Percentiles rank a stretch among this genome's conserved stretches.
phyloP scores from a whole-genome alignment of 352 stramenopile species.

The Phytophthora citrophthora region DNA sequence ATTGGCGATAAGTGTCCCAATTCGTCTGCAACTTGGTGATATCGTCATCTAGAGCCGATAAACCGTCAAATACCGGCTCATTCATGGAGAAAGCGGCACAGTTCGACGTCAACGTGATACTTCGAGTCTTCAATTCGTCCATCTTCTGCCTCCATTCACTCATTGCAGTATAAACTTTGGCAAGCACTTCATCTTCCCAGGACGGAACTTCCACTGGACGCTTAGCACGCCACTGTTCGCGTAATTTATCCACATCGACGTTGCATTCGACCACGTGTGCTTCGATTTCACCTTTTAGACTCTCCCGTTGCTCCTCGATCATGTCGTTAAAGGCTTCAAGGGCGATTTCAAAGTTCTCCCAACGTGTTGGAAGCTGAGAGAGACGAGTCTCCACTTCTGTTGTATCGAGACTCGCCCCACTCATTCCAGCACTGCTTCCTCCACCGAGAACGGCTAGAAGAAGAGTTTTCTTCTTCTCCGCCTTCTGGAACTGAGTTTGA shows the following conservation, averaged over 20 bases:
- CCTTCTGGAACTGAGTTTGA: slow-evolving; percentile 65
- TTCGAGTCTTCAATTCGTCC: slow-evolving; percentile 60
- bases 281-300: slow-evolving; percentile 90
- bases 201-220: slow-evolving; percentile 83
- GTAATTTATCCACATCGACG: slow-evolving; percentile 91
- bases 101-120: slow-evolving; percentile 74
- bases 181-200: slow-evolving; percentile 78
- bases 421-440: slow-evolving; percentile 37
- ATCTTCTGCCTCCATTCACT: slow-evolving; percentile 90
- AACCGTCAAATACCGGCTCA: slow-evolving; percentile 81
- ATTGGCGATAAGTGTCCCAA: slow-evolving; percentile 91
- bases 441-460: slow-evolving; percentile 59
- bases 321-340: slow-evolving; percentile 96
- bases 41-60: slow-evolving; percentile 80
- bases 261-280: slow-evolving; percentile 90
- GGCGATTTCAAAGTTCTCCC: slow-evolving; percentile 95
- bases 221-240: slow-evolving; percentile 87
- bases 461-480: slow-evolving; percentile 88
- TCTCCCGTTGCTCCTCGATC: slow-evolving; percentile 94
- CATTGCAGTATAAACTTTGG: slow-evolving; percentile 85
- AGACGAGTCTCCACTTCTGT: slow-evolving; percentile 79
- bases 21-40: slow-evolving; percentile 69
- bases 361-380: slow-evolving; percentile 80
- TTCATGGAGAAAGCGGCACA: slow-evolving; percentile 90
- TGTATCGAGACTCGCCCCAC: slow-evolving; percentile 65